Evolutionary conservation across 1,284 basidiomycete genomes (phyloP).

Genomic region (Sporisorium reilianum): DNA sequence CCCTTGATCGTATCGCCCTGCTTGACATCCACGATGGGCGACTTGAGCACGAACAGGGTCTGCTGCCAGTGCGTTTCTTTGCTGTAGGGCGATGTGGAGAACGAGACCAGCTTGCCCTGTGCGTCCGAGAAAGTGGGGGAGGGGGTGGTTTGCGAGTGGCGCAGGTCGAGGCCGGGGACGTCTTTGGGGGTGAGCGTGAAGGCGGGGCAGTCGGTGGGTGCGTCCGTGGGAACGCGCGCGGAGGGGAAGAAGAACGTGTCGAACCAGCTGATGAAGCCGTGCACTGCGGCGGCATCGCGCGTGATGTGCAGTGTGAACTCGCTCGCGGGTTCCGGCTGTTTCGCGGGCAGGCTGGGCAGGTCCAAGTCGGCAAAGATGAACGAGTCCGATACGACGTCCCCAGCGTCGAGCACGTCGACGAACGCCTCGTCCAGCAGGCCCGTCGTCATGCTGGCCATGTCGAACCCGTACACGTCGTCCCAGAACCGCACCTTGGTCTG

Average conservation of each 20-base stretch:
- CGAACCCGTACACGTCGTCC: slow-evolving; percentile 84
- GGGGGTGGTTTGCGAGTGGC: background rate
- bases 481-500: slow-evolving; percentile 89
- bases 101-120: slow-evolving; percentile 77
- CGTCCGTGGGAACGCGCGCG: background rate
- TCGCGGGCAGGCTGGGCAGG: slow-evolving; percentile 44
- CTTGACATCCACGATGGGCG: slow-evolving; percentile 77
- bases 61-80: slow-evolving; percentile 99
- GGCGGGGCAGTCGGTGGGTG: slow-evolving; percentile 29
- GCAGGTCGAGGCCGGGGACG: slow-evolving; percentile 82
- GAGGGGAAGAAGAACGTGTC: slow-evolving; percentile 67
- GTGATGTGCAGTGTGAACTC: slow-evolving; percentile 52
- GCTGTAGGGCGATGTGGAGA: slow-evolving; percentile 89
- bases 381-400: slow-evolving; percentile 51
- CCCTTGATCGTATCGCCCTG: slow-evolving; percentile 85
- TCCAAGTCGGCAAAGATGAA: slow-evolving; percentile 61
- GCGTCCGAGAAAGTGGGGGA: background rate
- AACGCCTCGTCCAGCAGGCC: slow-evolving; percentile 65
- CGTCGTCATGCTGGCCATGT: slow-evolving; percentile 62
- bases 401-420: slow-evolving; percentile 54
- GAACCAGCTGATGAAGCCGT: slow-evolving; percentile 67
- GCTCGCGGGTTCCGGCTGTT: slow-evolving; percentile 68
- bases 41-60: slow-evolving; percentile 85
- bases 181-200: slow-evolving; percentile 36
- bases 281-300: slow-evolving; percentile 26